These are phyloP conservation scores for Pseudogymnoascus pannorum DNA, from an alignment of 2,329 filamentous ascomycete genomes.

Conservation along the genomic window DNA sequence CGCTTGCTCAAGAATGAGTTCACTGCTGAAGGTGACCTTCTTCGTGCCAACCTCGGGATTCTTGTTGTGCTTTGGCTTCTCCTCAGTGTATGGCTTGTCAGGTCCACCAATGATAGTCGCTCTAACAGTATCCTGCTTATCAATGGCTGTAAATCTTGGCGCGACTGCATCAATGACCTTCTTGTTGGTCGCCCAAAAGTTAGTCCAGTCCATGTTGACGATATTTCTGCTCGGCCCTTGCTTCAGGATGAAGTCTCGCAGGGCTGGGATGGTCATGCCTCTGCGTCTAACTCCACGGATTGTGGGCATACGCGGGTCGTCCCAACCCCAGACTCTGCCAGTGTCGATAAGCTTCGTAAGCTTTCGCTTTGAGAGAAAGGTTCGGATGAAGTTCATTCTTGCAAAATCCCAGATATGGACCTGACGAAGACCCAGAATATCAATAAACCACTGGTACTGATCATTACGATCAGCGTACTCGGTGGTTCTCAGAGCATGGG, in stretches of 20 bases:
- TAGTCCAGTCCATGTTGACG: conserved; percentile 75
- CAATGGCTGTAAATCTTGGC: conserved; percentile 64
- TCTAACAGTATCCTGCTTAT: conserved; percentile 62
- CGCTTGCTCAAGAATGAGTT: conserved; percentile 76
- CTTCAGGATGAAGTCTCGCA: conserved; percentile 77
- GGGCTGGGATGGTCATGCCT: conserved; percentile 70
- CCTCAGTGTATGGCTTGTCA: conserved; percentile 54
- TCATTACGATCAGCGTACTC: conserved; percentile 84
- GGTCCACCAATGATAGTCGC: conserved; percentile 61
- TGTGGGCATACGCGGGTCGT: conserved; percentile 81
- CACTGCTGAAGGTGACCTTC: conserved; percentile 70
- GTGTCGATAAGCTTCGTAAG: conserved; percentile 74
- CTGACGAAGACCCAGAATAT: conserved; percentile 63
- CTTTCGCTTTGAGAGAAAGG: conserved; percentile 80
- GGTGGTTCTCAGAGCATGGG: conserved; percentile 74
- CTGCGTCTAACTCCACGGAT: conserved; percentile 71
- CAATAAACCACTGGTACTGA: conserved; percentile 80
- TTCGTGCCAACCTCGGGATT: conserved; percentile 79
- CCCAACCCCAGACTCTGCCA: conserved; percentile 74
- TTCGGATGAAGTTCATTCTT: conserved; percentile 76
- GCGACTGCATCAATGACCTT: conserved; percentile 65
- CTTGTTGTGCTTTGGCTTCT: conserved; percentile 85
- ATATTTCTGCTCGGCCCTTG: conserved; percentile 80
- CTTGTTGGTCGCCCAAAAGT: conserved; percentile 46
- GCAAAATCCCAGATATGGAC: conserved; percentile 84